These are phyloP conservation scores for Glycyrrhiza uralensis DNA, from an alignment of 306 rosid species.

Conservation along the genomic window DNA sequence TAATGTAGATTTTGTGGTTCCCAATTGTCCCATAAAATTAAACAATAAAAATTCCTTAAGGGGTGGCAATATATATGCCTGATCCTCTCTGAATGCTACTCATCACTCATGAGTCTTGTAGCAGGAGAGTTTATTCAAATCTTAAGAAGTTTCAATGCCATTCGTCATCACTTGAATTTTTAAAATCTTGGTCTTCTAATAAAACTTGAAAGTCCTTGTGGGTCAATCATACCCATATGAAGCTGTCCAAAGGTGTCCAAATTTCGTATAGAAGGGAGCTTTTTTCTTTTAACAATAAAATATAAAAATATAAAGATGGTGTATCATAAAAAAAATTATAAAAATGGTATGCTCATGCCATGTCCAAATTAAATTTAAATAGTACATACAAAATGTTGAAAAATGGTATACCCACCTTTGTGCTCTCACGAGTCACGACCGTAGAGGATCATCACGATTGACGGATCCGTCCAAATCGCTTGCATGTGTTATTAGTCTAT, in stretches of 20 bases:
- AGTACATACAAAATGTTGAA: not conserved
- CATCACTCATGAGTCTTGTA: too few relatives aligned
- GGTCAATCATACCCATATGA: slow-evolving; percentile 43
- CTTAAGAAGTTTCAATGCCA: slow-evolving; percentile 14
- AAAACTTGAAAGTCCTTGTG: not conserved
- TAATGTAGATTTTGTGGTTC: slow-evolving; percentile 2
- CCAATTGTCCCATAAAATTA: slow-evolving; percentile 4
- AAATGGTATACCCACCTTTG: slow-evolving; percentile 15
- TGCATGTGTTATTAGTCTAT: not conserved
- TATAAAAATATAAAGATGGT: too few relatives aligned
- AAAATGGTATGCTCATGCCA: not conserved
- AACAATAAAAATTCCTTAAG: not conserved
- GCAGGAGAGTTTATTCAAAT: slow-evolving; percentile 25
- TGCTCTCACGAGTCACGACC: not conserved
- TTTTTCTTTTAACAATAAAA: slow-evolving; percentile 21
- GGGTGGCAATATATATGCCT: slow-evolving; percentile 15
- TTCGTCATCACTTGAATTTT: not conserved
- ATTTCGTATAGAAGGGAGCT: slow-evolving; percentile 32
- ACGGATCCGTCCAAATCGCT: not conserved
- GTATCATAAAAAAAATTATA: too few relatives aligned
- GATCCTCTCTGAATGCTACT: slow-evolving; percentile 28
- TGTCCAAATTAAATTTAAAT: too few relatives aligned
- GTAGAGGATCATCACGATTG: slow-evolving; percentile 9
- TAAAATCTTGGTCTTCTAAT: slow-evolving; percentile 17
- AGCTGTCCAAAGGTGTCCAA: slow-evolving; percentile 28